Base-by-base conservation (phyloP, 192 early-diverging fungal species). In the Lobosporangium transversale region DNA sequence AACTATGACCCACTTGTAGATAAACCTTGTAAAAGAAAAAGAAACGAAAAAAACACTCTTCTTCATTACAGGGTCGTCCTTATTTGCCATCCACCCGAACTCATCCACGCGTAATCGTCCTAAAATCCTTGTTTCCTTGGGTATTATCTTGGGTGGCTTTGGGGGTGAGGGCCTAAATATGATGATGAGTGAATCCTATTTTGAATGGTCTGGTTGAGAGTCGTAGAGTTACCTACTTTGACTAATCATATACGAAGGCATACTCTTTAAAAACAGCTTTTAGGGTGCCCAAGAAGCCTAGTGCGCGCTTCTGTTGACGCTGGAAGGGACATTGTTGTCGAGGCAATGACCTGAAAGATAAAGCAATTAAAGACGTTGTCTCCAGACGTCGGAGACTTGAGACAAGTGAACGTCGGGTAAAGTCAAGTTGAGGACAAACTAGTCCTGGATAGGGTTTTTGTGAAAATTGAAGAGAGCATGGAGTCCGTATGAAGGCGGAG, bases 1-100 rank as follows among this genome's bases (percentile, higher is more conserved):
- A 8, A 2, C 40, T 14, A 40, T 40, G 37, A 40, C 37, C 37
- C n/a, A n/a, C n/a, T n/a, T n/a, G n/a, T n/a, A n/a, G n/a, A n/a
- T n/a, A n/a, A n/a, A n/a, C n/a, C n/a, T n/a, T n/a, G n/a, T n/a
- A n/a, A n/a, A n/a, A n/a, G n/a, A n/a, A n/a, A n/a, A n/a, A n/a
- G n/a, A n/a, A n/a, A n/a, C n/a, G n/a, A 40, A 7, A 40, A 40
- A 40, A 40, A 14, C 37, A 10, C 37, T 10, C 14, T 40, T 14
- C 37, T 51, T 50, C 31, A 43, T 73, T 84, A 84, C 86, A 20
- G 65, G 64, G 47, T 85, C 71, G n/a, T 82, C 48, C 44, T 78
- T 55, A 59, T 85, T 78, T 20, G 85, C 59, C 78, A 87, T 82
- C 86, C 86, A 87, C 24, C 76, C 75, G 65, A 75, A 87, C 30